Base-by-base conservation (phyloP, 495 filamentous ascomycete genomes). In the Penicillium crystallinum region DNA sequence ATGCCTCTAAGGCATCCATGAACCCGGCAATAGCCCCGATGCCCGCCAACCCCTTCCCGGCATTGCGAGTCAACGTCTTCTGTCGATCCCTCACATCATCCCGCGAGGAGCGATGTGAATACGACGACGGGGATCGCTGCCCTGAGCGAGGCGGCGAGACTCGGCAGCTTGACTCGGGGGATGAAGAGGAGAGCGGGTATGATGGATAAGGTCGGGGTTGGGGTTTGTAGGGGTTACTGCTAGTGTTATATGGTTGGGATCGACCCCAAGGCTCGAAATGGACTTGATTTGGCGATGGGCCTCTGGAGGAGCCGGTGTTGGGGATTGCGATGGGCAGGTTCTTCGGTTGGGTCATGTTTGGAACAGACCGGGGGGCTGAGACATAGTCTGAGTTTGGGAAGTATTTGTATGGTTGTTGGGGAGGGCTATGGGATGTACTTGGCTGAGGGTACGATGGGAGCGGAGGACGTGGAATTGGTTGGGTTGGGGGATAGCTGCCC, bases 1-100 rank as follows among this genome's bases (percentile, higher is more conserved):
- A 63, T 3, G 71, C 72, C 42, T 70, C 65, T 17, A 76, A 53
- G 14, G 74, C 64, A 61, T 76, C 73, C 68, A 75, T 66, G 42
- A 76, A 68, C 12, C 71, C 73, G 4, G 68, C 73, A 29, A 75
- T 65, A 3, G 73, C 73, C 7, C 69, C 69, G n/a, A 70, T 70
- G 1, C 73, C 73, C 18, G 62, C 64, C 9, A 76, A 42, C 10
- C 73, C 72, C 29, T 65, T 62, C 34, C 67, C 73, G 6, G 74
- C 65, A 40, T 67, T 72, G 25, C 65, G 65, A 29, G 56, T 67
- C 17, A 71, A 43, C 21, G 49, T 33, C 30, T 64, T 56, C n/a
- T 59, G 46, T 33, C 61, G 55, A 33, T 61, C 52, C 49, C 59
- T 65, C 1, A 39, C 38, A n/a, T 64, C 65, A 39, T 66, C 56